Evolutionary conservation across 106 monocot genomes (phyloP), one percentile per base, ranked within the genome.

Genomic region (Platanthera zijinensis): DNA sequence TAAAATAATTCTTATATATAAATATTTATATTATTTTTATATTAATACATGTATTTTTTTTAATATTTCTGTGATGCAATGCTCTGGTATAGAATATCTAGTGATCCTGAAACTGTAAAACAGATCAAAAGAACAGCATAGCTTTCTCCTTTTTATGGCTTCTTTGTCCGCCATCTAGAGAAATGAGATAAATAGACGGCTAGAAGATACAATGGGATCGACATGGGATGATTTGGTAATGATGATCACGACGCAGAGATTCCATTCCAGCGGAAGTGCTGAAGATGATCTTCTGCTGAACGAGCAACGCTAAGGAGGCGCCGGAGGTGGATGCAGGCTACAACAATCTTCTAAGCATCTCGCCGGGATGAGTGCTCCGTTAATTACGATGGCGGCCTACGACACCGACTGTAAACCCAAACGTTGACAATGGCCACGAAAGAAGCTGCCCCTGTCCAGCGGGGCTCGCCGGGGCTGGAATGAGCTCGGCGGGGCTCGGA

Each of bases 61-160:
- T n/a, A n/a, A n/a, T n/a, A n/a, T n/a, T n/a, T n/a, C n/a, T n/a
- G n/a, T n/a, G n/a, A n/a, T n/a, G n/a, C n/a, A n/a, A n/a, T n/a
- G n/a, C n/a, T n/a, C n/a, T n/a, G n/a, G n/a, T n/a, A n/a, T n/a
- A n/a, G n/a, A n/a, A 66, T 13, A 28, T 66, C 30, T 66, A 66
- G 3, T 32, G 66, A 66, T 66, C 32, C 66, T 3, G 30, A 32
- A 66, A 18, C 66, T 28, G 8, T 10, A 66, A 2, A 11, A 66
- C 10, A 70, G 3, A 17, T 48, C n/a, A 48, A 15, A 48, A 46
- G 64, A 48, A 90, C 89, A 90, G 79, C 73, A 86, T 77, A 30
- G 81, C 86, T 56, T 78, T 79, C 59, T 84, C 86, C 84, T 84
- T 90, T 79, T 84, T 75, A 89, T 80, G 32, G 89, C 82, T 69